phyloP scores from a whole-genome alignment of 768 basidiomycete species.

The Leccinum arenicola region DNA sequence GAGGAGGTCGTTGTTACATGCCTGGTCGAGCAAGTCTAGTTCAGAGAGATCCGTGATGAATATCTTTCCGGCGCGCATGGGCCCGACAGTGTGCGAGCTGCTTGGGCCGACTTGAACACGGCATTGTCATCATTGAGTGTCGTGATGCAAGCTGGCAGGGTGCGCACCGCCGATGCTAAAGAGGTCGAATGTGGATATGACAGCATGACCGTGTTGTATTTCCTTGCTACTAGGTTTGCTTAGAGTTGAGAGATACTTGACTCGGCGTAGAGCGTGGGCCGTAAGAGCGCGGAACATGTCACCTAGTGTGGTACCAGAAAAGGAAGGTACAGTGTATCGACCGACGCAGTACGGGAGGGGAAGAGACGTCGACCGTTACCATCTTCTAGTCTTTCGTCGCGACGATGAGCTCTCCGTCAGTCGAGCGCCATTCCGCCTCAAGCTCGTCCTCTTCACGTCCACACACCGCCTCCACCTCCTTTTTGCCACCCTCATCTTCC shows the following conservation, averaged over 20 bases:
- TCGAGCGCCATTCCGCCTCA: constrained; percentile 24
- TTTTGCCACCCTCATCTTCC: constrained; percentile 25
- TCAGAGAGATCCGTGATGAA: constrained; percentile 77
- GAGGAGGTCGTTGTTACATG: constrained; percentile 21
- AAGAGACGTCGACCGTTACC: too few relatives aligned
- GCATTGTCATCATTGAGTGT: neutral
- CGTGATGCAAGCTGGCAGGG: neutral
- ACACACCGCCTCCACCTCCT: constrained; percentile 28
- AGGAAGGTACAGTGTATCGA: constrained; percentile 8
- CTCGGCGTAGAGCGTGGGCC: constrained; percentile 7
- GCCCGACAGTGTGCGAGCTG: constrained; percentile 68
- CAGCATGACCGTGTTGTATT: constrained; percentile 70
- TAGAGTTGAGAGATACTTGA: constrained; percentile 3
- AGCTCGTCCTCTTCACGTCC: constrained; percentile 29
- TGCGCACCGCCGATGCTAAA: constrained; percentile 84
- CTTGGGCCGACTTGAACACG: constrained; percentile 56
- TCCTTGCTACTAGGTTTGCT: constrained; percentile 2
- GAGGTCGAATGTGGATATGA: constrained; percentile 90
- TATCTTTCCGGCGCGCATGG: constrained; percentile 92
- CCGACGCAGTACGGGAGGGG: neutral
- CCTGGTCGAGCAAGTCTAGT: constrained; percentile 67
- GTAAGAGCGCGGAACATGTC: neutral
- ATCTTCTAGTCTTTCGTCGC: neutral
- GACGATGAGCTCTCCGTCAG: constrained; percentile 20
- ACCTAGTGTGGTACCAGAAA: neutral